Evolutionary conservation across 2,329 filamentous ascomycete species (phyloP).

Genomic region (Meredithiella fracta): DNA sequence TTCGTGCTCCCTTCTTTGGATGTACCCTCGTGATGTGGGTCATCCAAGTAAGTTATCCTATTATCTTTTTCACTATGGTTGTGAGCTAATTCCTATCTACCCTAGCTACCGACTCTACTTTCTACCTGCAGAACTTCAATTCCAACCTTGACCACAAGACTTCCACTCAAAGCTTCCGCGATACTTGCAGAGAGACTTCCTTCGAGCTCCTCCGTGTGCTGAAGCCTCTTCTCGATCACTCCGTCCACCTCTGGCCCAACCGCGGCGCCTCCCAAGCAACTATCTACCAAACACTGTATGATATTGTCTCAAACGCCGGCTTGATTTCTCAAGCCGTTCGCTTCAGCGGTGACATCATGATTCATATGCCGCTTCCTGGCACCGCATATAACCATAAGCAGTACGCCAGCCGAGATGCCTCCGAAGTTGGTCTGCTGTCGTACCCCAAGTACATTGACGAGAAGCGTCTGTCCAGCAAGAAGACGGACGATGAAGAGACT

Average conservation of each 20-base stretch:
- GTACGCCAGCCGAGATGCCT: background rate
- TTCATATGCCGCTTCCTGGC: conserved; percentile 10
- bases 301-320: conserved; percentile 5
- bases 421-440: background rate
- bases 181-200: background rate
- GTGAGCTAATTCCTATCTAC: background rate
- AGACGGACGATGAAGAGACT: background rate
- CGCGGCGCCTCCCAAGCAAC: background rate
- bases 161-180: background rate
- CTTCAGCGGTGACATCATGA: background rate
- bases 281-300: conserved; percentile 4
- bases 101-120: too few relatives aligned
- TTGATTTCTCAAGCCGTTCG: conserved; percentile 10
- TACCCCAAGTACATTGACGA: background rate
- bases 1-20: conserved; percentile 8
- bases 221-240: conserved; percentile 8
- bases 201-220: conserved; percentile 5
- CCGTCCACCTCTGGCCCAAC: conserved; percentile 6
- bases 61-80: background rate
- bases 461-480: background rate
- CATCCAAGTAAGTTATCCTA: background rate
- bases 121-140: too few relatives aligned
- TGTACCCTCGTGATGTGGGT: background rate
- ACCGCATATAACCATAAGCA: conserved; percentile 8
- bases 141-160: background rate